Evolutionary conservation across 805 yeast genomes (phyloP).

Genomic region (Metschnikowia amazonensis): DNA sequence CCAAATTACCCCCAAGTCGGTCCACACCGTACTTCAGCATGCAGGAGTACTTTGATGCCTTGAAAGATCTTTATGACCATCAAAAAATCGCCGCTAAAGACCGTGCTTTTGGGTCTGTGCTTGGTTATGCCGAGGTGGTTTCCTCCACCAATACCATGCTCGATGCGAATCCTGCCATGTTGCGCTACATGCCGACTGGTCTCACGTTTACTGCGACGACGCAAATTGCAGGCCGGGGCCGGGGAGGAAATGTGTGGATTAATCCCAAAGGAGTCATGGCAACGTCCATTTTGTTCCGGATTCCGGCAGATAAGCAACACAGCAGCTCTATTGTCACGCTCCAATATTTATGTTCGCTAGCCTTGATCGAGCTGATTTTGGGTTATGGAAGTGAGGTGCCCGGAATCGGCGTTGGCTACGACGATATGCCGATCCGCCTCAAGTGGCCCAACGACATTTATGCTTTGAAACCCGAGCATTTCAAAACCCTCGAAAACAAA

Average conservation of each 20-base stretch:
- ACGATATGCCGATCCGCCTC: constrained; percentile 70
- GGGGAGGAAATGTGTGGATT: constrained; percentile 94
- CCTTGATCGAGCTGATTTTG: constrained; percentile 72
- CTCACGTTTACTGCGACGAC: constrained; percentile 67
- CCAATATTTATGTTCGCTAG: constrained; percentile 81
- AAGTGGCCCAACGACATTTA: constrained; percentile 98
- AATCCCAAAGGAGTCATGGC: constrained; percentile 93
- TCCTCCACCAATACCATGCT: constrained; percentile 82
- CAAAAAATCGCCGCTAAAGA: constrained; percentile 20
- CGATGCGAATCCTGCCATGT: constrained; percentile 62
- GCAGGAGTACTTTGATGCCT: constrained; percentile 45
- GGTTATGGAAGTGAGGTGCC: constrained; percentile 45
- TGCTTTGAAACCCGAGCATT: constrained; percentile 61
- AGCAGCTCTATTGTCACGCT: constrained; percentile 67
- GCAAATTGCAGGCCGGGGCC: constrained; percentile 88
- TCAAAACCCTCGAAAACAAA: constrained; percentile 26
- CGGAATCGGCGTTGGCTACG: constrained; percentile 52
- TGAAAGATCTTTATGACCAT: constrained; percentile 32
- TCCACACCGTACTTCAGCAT: constrained; percentile 74
- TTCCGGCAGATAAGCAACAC: constrained; percentile 45
- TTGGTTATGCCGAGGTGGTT: constrained; percentile 82
- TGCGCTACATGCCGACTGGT: constrained; percentile 66
- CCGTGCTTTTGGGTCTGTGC: constrained; percentile 52
- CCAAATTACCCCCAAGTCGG: constrained; percentile 45
- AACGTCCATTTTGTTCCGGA: constrained; percentile 61